phyloP scores from a whole-genome alignment of 768 basidiomycete species.

The Mycena filopes region DNA sequence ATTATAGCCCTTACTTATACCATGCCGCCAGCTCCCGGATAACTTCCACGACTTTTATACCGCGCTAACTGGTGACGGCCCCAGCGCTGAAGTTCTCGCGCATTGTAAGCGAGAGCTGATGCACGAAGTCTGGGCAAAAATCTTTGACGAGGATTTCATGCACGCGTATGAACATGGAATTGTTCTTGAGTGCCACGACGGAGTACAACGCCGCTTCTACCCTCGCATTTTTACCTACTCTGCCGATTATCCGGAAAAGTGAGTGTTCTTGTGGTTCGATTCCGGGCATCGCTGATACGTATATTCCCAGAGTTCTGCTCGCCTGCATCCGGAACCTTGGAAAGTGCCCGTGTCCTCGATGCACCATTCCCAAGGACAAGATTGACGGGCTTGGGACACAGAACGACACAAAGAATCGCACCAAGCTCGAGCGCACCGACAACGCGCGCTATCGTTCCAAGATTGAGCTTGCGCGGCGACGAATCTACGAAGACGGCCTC shows the following conservation, averaged over 20 bases:
- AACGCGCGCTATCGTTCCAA: neutral
- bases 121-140: conserved; percentile 6
- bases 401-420: conserved; percentile 5
- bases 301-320: conserved; percentile 39
- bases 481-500: neutral
- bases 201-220: conserved; percentile 11
- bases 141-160: conserved; percentile 11
- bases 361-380: conserved; percentile 36
- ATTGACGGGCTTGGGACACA: conserved; percentile 37
- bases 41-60: conserved; percentile 7
- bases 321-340: conserved; percentile 38
- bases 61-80: neutral
- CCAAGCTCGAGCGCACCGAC: neutral
- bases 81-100: neutral
- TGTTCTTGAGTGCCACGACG: conserved; percentile 7
- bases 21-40: neutral
- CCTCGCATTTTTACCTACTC: conserved; percentile 17
- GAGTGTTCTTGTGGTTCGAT: neutral
- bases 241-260: conserved; percentile 17
- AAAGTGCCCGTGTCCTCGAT: conserved; percentile 44
- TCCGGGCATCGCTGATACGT: too few species aligned
- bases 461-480: neutral
- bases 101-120: conserved; percentile 15
- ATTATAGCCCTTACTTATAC: too few species aligned
- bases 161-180: conserved; percentile 21